Percentiles rank a stretch among this genome's conserved stretches.
Conservation (phyloP, 176 grass and related monocot species). For the Cocos nucifera region DNA sequence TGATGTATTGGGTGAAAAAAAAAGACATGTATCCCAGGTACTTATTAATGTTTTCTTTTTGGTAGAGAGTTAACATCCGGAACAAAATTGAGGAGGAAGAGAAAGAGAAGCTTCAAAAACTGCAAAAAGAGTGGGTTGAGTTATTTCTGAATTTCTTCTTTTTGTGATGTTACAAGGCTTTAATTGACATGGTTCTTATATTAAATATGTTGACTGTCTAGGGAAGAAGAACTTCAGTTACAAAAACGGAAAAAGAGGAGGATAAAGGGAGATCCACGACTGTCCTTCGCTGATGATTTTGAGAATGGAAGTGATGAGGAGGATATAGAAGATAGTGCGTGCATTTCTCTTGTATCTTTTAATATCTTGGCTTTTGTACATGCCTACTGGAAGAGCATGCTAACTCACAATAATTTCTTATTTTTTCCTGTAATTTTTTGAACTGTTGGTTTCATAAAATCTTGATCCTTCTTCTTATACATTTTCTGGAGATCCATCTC, state of each 20-base stretch:
- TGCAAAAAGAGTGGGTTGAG: conserved; percentile 77
- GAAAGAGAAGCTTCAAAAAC: conserved; percentile 96
- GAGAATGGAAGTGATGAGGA: conserved; percentile 88
- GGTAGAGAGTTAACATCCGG: conserved; percentile 82
- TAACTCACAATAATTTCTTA: no score
- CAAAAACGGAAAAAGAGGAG: conserved; percentile 97
- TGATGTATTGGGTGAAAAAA: no score
- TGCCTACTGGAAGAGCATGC: no score
- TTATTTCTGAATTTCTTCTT: neutral
- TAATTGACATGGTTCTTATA: no score
- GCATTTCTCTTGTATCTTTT: conserved; percentile 6
- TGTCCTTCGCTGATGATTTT: conserved; percentile 80
- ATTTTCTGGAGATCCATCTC: no score
- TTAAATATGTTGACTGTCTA: conserved; percentile 20
- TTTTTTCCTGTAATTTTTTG: no score
- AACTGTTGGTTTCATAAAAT: no score
- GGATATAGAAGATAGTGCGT: conserved; percentile 63
- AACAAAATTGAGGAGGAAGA: conserved; percentile 96
- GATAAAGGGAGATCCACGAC: conserved; percentile 69
- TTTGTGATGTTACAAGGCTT: neutral
- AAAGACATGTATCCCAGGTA: no score
- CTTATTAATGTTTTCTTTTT: conserved; percentile 3
- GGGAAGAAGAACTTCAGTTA: conserved; percentile 85
- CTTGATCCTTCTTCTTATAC: no score
- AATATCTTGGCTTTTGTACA: conserved; percentile 3